Conservation (phyloP, 805 yeast species). For the Jamesozyma rosinii region DNA sequence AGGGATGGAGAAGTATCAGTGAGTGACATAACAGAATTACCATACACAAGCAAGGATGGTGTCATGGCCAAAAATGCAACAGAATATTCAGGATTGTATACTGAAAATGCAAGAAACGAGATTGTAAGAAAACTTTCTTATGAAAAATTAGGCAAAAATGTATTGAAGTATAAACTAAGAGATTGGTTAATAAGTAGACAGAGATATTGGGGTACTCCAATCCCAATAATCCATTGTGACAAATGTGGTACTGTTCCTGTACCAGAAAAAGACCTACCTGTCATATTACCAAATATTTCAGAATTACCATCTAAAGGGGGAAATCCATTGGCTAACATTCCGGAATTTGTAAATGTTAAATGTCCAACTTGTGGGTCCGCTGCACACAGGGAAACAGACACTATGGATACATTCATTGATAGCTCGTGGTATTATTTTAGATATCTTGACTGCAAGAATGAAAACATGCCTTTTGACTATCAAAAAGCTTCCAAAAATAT, state of each 20-base stretch:
- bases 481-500: conserved; percentile 42
- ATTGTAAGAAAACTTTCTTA: conserved; percentile 38
- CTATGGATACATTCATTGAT: conserved; percentile 98
- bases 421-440: conserved; percentile 94
- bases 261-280: conserved; percentile 81
- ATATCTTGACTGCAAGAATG: conserved; percentile 65
- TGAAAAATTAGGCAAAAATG: conserved; percentile 36
- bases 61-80: conserved; percentile 41
- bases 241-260: conserved; percentile 87
- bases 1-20: neutral
- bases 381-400: conserved; percentile 88
- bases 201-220: conserved; percentile 97
- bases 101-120: conserved; percentile 41
- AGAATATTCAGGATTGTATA: conserved; percentile 41
- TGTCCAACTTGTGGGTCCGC: conserved; percentile 74
- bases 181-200: conserved; percentile 96
- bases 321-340: conserved; percentile 60
- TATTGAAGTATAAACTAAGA: conserved; percentile 56
- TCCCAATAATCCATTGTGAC: conserved; percentile 84
- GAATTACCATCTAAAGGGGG: conserved; percentile 41
- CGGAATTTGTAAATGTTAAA: conserved; percentile 57
- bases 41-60: conserved; percentile 39
- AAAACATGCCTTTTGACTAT: conserved; percentile 41
- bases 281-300: conserved; percentile 55
- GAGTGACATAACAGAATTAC: conserved; percentile 7